Conservation (phyloP, 306 rosid species). For the Adenanthera pavonina region DNA sequence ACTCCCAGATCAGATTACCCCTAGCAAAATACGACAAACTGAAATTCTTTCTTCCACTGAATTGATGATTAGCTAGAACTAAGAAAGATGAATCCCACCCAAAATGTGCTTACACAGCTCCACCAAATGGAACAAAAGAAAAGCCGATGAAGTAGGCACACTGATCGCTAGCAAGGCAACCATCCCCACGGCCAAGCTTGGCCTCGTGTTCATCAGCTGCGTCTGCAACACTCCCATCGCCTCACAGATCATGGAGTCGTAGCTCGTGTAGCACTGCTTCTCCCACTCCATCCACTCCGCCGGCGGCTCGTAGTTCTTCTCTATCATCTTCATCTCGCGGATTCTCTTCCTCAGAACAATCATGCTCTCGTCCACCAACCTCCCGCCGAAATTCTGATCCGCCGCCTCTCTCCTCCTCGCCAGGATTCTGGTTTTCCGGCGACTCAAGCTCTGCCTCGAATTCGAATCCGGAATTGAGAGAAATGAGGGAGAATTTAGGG, state of each 20-base stretch:
- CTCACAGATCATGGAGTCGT: slow-evolving; percentile 7
- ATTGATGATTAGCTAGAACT: not conserved
- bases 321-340: slow-evolving; percentile 75
- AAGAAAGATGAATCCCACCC: not conserved
- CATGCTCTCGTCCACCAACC: slow-evolving; percentile 69
- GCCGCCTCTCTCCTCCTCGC: slow-evolving; percentile 34
- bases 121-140: slow-evolving; percentile 4
- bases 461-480: not conserved
- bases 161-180: not conserved
- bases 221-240: not conserved
- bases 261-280: slow-evolving; percentile 52
- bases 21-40: not conserved
- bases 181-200: slow-evolving; percentile 1
- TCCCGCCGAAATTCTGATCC: slow-evolving; percentile 35
- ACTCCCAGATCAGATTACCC: not conserved
- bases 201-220: slow-evolving; percentile 20
- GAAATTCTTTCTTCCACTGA: not conserved
- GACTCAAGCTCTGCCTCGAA: not conserved
- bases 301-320: slow-evolving; percentile 75
- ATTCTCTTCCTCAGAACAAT: slow-evolving; percentile 64
- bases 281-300: slow-evolving; percentile 77
- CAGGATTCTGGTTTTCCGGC: not conserved
- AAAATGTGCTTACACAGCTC: not conserved
- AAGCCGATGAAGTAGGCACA: slow-evolving; percentile 11
- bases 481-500: not conserved